A percentile compares a stretch with the other conserved stretches of the same genome.
These are phyloP conservation scores for Alopecurus myosuroides DNA, from an alignment of 176 grass and related monocot species.

Conservation along the genomic window DNA sequence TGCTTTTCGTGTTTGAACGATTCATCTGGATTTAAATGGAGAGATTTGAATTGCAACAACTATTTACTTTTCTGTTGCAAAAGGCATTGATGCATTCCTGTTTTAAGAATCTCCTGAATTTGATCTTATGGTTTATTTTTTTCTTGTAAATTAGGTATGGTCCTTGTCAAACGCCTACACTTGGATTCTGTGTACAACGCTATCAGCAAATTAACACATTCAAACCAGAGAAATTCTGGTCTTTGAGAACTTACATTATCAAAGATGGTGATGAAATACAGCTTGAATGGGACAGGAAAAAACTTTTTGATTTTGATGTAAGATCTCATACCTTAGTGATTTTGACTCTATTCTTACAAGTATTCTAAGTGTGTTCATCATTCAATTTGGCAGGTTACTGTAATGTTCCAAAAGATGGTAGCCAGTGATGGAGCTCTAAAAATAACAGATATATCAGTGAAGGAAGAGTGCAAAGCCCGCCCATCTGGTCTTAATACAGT, in stretches of 20 bases:
- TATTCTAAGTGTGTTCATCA: conserved; percentile 8
- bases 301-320: conserved; percentile 90
- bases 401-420: conserved; percentile 97
- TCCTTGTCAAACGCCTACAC: conserved; percentile 94
- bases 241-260: conserved; percentile 72
- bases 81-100: neutral
- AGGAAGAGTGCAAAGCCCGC: conserved; percentile 84
- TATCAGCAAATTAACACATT: conserved; percentile 95
- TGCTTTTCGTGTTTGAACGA: conserved; percentile 3
- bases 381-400: conserved; percentile 62
- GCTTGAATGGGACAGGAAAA: conserved; percentile 85
- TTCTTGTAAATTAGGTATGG: conserved; percentile 70
- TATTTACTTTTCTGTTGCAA: neutral
- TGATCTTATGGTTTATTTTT: conserved; percentile 8
- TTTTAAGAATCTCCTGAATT: conserved; percentile 9
- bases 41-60: neutral
- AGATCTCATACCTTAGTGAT: conserved; percentile 28
- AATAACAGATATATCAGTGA: conserved; percentile 72
- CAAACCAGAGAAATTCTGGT: conserved; percentile 99
- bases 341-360: conserved; percentile 17
- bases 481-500: conserved; percentile 97
- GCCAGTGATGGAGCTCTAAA: conserved; percentile 63
- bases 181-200: conserved; percentile 93
- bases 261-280: conserved; percentile 79
- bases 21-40: neutral